A percentile compares a stretch with the other conserved stretches of the same genome.
Evolutionary conservation across 2,329 filamentous ascomycete species (phyloP).

Genomic region (Pseudocercospora crystallina): DNA sequence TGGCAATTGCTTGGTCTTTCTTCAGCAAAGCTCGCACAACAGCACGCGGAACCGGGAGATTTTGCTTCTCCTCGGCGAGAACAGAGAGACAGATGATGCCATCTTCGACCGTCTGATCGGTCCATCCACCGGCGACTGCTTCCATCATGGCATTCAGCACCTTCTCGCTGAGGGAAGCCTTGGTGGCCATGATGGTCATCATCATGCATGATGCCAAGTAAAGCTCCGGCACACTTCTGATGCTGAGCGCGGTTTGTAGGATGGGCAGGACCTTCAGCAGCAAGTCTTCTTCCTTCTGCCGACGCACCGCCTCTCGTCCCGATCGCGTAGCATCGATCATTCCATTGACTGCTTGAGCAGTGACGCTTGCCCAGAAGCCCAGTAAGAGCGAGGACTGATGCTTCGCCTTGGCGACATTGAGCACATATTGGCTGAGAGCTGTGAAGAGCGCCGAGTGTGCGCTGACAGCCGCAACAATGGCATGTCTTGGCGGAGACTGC

Average conservation of each 20-base stretch:
- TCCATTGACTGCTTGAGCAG: constrained; percentile 79
- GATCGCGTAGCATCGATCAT: constrained; percentile 77
- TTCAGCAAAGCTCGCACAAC: constrained; percentile 69
- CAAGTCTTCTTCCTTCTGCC: constrained; percentile 75
- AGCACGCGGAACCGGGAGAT: constrained; percentile 66
- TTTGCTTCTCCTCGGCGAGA: constrained; percentile 74
- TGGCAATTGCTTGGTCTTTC: constrained; percentile 58
- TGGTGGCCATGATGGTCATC: constrained; percentile 78
- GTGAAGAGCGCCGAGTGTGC: constrained; percentile 75
- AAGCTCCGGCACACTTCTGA: constrained; percentile 74
- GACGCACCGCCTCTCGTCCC: constrained; percentile 72
- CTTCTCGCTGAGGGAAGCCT: constrained; percentile 74
- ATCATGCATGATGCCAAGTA: constrained; percentile 92
- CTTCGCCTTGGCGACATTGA: constrained; percentile 68
- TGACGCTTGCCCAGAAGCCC: constrained; percentile 87
- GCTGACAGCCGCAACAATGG: constrained; percentile 79
- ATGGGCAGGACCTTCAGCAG: constrained; percentile 68
- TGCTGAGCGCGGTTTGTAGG: constrained; percentile 73
- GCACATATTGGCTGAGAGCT: constrained; percentile 73
- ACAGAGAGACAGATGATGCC: constrained; percentile 79
- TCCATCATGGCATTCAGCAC: constrained; percentile 88
- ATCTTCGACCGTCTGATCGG: constrained; percentile 67
- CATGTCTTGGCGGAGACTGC: constrained; percentile 72
- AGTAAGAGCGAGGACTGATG: constrained; percentile 76
- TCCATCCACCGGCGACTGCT: constrained; percentile 76